Evolutionary conservation across 2,329 filamentous ascomycete species (phyloP).

Genomic region (Keithomyces neogunnii): DNA sequence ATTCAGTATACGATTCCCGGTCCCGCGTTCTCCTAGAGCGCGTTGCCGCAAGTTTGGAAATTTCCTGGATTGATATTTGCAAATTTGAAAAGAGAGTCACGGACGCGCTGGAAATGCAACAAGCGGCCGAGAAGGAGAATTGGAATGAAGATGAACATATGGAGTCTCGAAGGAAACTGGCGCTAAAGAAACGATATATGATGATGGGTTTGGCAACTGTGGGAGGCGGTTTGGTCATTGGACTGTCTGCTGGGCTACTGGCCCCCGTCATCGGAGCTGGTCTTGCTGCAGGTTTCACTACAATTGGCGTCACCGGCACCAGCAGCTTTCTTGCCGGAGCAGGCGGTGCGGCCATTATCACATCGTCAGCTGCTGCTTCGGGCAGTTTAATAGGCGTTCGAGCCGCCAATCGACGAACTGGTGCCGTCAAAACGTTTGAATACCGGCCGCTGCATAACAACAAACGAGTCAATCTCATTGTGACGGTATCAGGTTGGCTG

Average conservation of each 20-base stretch:
- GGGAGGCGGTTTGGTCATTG: constrained; percentile 89
- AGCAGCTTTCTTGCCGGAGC: constrained; percentile 82
- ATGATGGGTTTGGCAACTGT: constrained; percentile 97
- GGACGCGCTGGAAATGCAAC: constrained; percentile 95
- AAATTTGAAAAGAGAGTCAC: constrained; percentile 96
- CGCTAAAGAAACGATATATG: constrained; percentile 74
- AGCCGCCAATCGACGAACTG: constrained; percentile 80
- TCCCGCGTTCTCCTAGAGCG: constrained; percentile 77
- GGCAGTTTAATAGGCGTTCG: constrained; percentile 79
- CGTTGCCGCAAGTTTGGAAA: constrained; percentile 70
- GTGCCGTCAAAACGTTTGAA: constrained; percentile 91
- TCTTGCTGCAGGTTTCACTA: constrained; percentile 88
- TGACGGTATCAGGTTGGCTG: constrained; percentile 97
- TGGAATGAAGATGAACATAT: constrained; percentile 98
- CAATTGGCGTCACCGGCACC: constrained; percentile 86
- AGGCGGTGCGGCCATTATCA: constrained; percentile 89
- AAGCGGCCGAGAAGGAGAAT: constrained; percentile 86
- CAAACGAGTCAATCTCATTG: constrained; percentile 89
- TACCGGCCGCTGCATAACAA: constrained; percentile 97
- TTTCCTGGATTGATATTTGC: constrained; percentile 88
- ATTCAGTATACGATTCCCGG: constrained; percentile 84
- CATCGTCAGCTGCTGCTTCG: constrained; percentile 76
- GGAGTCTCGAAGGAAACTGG: constrained; percentile 72
- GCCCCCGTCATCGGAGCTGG: constrained; percentile 92
- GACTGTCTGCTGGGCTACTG: constrained; percentile 81